Conservation (phyloP, 2,329 filamentous ascomycete genomes). For the Talaromyces albobiverticillius region DNA sequence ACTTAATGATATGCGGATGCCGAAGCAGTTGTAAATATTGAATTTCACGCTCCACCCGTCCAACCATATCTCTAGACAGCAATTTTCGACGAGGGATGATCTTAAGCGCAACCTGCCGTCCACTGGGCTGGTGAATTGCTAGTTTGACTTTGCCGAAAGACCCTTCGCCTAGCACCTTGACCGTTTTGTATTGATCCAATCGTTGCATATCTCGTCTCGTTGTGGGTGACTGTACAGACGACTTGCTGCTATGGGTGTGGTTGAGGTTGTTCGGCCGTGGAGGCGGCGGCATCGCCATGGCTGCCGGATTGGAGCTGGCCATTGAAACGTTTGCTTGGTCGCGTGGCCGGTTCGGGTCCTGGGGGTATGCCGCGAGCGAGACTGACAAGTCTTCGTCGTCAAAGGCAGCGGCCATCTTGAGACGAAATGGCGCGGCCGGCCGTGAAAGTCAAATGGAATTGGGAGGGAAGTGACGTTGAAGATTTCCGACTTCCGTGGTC, state of each 20-base stretch:
- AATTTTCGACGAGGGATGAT: constrained; percentile 96
- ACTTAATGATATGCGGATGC: constrained; percentile 98
- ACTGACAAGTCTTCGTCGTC: constrained; percentile 83
- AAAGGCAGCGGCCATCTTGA: constrained; percentile 48
- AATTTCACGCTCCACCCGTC: constrained; percentile 94
- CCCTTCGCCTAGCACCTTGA: constrained; percentile 89
- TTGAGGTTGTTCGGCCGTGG: constrained; percentile 26
- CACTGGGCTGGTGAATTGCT: constrained; percentile 85
- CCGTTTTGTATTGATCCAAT: constrained; percentile 85
- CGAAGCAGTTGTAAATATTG: constrained; percentile 93
- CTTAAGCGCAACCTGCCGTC: constrained; percentile 94
- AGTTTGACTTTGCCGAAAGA: constrained; percentile 99
- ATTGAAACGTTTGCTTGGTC: constrained; percentile 25
- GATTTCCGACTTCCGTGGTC: constrained; percentile 5
- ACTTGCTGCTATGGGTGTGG: constrained; percentile 8
- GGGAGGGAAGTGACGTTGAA: constrained; percentile 6
- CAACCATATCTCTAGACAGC: constrained; percentile 96
- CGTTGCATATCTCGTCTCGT: constrained; percentile 68
- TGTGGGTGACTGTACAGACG: constrained; percentile 41
- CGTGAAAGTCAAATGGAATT: background rate
- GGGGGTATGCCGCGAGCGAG: constrained; percentile 51
- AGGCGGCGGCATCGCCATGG: constrained; percentile 38
- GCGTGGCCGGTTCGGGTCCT: constrained; percentile 23
- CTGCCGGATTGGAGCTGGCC: constrained; percentile 28
- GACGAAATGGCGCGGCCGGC: background rate